Percentiles rank a stretch among this genome's conserved stretches.
phyloP scores from a whole-genome alignment of 495 filamentous ascomycete genomes.

The Hypoxylon crocopeplum region DNA sequence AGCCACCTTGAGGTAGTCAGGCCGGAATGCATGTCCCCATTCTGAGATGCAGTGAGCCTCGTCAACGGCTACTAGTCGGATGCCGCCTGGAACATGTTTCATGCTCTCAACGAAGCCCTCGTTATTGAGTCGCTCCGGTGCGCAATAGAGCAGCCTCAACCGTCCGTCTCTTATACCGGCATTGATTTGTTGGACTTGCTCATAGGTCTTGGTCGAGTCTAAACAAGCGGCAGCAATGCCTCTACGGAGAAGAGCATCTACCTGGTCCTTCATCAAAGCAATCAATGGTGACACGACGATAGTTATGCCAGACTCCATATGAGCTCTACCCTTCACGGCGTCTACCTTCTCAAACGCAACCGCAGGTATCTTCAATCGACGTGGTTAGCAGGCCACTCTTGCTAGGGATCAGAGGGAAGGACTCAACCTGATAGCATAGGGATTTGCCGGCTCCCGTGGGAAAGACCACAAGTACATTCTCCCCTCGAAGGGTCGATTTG shows the following conservation, averaged over 20 bases:
- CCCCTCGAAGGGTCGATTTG: constrained; percentile 52
- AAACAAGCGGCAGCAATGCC: constrained; percentile 59
- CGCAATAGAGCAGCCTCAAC: constrained; percentile 63
- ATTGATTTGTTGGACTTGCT: constrained; percentile 53
- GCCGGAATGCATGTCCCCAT: constrained; percentile 66
- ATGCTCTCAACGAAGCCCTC: constrained; percentile 63
- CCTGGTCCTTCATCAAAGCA: constrained; percentile 66
- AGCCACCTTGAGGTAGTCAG: constrained; percentile 66
- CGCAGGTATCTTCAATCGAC: constrained; percentile 56
- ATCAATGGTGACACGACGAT: constrained; percentile 63
- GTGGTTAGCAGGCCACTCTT: background rate
- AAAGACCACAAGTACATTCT: constrained; percentile 61
- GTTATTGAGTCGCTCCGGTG: constrained; percentile 65
- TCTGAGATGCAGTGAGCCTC: constrained; percentile 68
- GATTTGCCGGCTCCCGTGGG: constrained; percentile 68
- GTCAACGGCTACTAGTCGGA: constrained; percentile 64
- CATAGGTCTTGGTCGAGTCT: constrained; percentile 59
- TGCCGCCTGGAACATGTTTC: constrained; percentile 55
- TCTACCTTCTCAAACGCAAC: constrained; percentile 60
- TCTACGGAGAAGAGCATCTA: constrained; percentile 56
- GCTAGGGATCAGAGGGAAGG: background rate
- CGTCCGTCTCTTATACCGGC: constrained; percentile 50
- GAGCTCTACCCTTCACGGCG: constrained; percentile 20
- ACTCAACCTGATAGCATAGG: constrained; percentile 55
- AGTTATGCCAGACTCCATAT: constrained; percentile 50